Percentiles rank a stretch among this genome's conserved stretches.
Conservation (phyloP, 495 filamentous ascomycete genomes). For the Lepraria neglecta region DNA sequence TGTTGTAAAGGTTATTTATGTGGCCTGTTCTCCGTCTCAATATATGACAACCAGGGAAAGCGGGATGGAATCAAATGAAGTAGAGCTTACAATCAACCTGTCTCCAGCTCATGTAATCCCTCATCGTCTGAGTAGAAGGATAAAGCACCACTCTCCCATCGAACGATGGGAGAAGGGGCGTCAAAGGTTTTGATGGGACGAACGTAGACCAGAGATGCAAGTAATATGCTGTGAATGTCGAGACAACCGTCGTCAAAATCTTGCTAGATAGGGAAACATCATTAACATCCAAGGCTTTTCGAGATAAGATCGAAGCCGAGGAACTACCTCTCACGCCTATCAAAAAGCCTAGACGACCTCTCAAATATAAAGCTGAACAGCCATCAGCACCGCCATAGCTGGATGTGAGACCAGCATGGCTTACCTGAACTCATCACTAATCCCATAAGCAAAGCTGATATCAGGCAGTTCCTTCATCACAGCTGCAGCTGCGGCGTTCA, state of each 20-base stretch:
- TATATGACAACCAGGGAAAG: background rate
- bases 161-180: constrained; percentile 76
- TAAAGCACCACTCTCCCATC: constrained; percentile 89
- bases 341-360: constrained; percentile 72
- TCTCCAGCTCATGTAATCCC: constrained; percentile 95
- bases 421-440: constrained; percentile 89
- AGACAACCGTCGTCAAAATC: constrained; percentile 80
- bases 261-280: constrained; percentile 51
- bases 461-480: constrained; percentile 83
- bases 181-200: constrained; percentile 61
- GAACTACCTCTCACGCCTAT: constrained; percentile 71
- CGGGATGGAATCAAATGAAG: background rate
- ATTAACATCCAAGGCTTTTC: background rate
- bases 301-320: background rate
- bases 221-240: constrained; percentile 90
- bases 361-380: constrained; percentile 74
- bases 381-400: no score
- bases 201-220: constrained; percentile 69
- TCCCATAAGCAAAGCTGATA: constrained; percentile 79
- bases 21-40: constrained; percentile 53
- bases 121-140: constrained; percentile 66
- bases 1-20: constrained; percentile 98
- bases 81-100: constrained; percentile 79
- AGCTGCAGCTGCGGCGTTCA: constrained; percentile 83
- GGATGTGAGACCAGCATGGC: background rate